Evolutionary conservation across 73 alveolate genomes (phyloP), one percentile per base, ranked within the genome.

Genomic region (Tetrahymena elliotti): DNA sequence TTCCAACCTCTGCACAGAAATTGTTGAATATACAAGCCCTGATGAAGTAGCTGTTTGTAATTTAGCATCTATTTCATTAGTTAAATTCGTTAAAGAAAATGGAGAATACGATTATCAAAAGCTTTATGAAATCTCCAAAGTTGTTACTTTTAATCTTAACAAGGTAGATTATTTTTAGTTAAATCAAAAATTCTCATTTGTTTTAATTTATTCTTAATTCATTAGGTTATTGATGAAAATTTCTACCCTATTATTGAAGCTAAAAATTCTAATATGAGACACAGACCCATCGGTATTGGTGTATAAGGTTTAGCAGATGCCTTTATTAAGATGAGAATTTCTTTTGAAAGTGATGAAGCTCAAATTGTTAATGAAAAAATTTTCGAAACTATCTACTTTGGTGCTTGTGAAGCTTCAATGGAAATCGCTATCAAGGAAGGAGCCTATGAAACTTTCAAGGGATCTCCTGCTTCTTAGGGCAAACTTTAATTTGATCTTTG

Each of bases 1-100:
- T 88, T 97, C 99, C 68, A 98, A 98, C 97, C 97, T 98, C 47
- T 98, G 99, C 96, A 97, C 99, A 6, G 99, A 98, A 93, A 98
- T 98, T 95, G 94, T 98, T 84, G 99, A 98, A 93, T 98, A 96
- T 95, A 98, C 99, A 82, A 95, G 99, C 93, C 97, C 98, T 16
- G 99, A 98, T 94, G 99, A 98, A 93, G 96, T 96, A 33, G 99
- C 99, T 47, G 99, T 98, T 39, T 98, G 99, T 96, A 98, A 98
- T 97, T 97, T 98, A 47, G 99, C 99, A 40, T 97, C 99, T 93
- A 98, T 98, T 93, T 96, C 98, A 34, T 96, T 98, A 54, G 97
- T 98, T 20, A 93, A 97, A 94, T 98, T 95, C 92, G 98, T 98
- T 34, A 94, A 94, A 53, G 98, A 95, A 38, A 97, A 96, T 40